These are phyloP conservation scores for Psilocybe mexicana DNA, from an alignment of 1,284 basidiomycete genomes.

Conservation along the genomic window DNA sequence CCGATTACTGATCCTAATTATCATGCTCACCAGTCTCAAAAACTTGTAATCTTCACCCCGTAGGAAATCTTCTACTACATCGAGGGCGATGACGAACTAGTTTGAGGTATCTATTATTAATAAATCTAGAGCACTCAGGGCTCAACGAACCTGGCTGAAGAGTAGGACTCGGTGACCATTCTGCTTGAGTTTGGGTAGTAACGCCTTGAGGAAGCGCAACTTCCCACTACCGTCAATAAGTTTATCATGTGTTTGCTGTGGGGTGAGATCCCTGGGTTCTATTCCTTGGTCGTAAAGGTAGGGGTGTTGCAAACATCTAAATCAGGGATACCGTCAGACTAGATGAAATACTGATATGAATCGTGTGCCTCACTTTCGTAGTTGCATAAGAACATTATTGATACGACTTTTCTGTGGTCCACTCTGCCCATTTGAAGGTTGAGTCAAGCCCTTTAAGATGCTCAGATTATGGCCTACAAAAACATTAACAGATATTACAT, in stretches of 20 bases:
- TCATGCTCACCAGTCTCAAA: constrained; percentile 73
- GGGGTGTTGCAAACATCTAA: constrained; percentile 84
- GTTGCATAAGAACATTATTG: constrained; percentile 85
- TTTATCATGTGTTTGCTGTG: constrained; percentile 71
- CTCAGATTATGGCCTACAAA: constrained; percentile 66
- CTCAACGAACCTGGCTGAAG: constrained; percentile 86
- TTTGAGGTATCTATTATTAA: neutral
- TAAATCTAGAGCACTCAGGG: neutral
- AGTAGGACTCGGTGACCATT: constrained; percentile 93
- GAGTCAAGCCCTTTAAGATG: constrained; percentile 59
- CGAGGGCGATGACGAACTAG: constrained; percentile 89
- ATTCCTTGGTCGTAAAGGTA: constrained; percentile 85
- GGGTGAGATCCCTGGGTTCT: constrained; percentile 69
- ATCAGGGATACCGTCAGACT: constrained; percentile 10
- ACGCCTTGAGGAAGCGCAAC: constrained; percentile 77
- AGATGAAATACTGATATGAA: neutral
- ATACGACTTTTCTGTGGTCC: constrained; percentile 49
- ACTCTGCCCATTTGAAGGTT: constrained; percentile 35
- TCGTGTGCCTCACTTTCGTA: constrained; percentile 66
- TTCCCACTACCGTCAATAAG: constrained; percentile 88
- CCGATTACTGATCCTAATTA: constrained; percentile 7
- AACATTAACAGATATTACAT: constrained; percentile 10
- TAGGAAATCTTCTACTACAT: constrained; percentile 93
- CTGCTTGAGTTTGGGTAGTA: constrained; percentile 87
- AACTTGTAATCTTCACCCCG: constrained; percentile 88